These are phyloP conservation scores for Poa pratensis DNA, from an alignment of 176 grass and related monocot genomes.

Conservation along the genomic window DNA sequence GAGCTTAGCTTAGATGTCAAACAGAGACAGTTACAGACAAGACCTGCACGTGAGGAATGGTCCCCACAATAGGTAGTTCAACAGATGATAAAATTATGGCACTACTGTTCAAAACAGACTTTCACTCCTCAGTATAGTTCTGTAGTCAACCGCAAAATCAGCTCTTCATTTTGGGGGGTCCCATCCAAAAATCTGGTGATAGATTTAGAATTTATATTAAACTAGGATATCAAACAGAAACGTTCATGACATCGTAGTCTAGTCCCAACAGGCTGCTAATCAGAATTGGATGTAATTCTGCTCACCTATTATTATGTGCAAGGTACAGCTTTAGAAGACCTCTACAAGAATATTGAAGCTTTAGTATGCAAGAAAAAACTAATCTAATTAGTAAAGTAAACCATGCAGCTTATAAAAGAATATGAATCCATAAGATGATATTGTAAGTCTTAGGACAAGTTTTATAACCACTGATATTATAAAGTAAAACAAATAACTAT, in stretches of 20 bases:
- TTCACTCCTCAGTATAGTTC: neutral
- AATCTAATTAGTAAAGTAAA: neutral
- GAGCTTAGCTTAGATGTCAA: neutral
- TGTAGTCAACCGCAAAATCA: neutral
- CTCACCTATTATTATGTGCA: slow-evolving; percentile 15
- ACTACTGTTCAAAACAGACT: neutral
- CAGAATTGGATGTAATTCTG: neutral
- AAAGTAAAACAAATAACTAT: neutral
- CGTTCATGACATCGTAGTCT: slow-evolving; percentile 32
- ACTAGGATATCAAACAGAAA: neutral
- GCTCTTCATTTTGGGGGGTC: neutral
- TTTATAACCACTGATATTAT: neutral
- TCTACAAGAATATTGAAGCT: neutral
- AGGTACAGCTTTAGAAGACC: neutral
- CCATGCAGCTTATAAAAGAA: neutral
- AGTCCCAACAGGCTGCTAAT: slow-evolving; percentile 12
- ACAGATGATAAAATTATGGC: neutral
- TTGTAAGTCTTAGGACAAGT: neutral
- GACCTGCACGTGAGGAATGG: neutral
- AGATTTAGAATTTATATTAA: slow-evolving; percentile 22
- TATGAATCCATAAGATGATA: neutral
- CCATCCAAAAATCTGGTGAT: neutral
- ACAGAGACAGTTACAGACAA: neutral
- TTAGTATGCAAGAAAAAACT: neutral
- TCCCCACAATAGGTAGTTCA: neutral